A percentile compares a stretch with the other conserved stretches of the same genome.
Conservation (phyloP, 768 basidiomycete genomes). For the Suillus placidus region DNA sequence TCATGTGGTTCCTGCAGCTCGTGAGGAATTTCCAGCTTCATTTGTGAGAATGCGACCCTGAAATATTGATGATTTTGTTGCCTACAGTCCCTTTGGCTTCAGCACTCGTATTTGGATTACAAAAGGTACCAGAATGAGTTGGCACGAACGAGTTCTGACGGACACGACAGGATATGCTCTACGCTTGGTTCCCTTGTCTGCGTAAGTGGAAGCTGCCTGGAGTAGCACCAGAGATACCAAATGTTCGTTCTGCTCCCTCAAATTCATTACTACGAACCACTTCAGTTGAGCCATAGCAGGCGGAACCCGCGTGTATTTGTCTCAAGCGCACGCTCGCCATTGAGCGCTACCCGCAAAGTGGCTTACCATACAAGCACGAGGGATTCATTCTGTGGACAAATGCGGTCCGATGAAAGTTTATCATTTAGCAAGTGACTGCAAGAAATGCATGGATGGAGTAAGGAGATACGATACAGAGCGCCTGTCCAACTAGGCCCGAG, state of each 20-base stretch:
- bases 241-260: conserved; percentile 22
- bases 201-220: conserved; percentile 16
- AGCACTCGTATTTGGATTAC: conserved; percentile 51
- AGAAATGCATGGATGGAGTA: conserved; percentile 15
- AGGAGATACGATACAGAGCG: conserved; percentile 22
- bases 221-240: conserved; percentile 23
- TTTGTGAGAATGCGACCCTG: neutral
- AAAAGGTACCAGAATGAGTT: conserved; percentile 40
- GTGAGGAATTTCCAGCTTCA: conserved; percentile 35
- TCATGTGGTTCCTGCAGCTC: conserved; percentile 48
- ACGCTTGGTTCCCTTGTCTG: conserved; percentile 32
- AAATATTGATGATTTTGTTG: conserved; percentile 14
- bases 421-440: neutral
- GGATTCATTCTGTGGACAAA: neutral
- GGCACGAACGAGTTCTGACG: conserved; percentile 8
- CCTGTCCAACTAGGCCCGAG: conserved; percentile 17
- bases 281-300: neutral
- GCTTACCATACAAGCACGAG: neutral
- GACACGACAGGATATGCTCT: conserved; percentile 40
- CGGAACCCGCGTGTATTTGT: neutral
- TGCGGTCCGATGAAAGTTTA: neutral
- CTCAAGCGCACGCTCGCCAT: neutral
- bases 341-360: neutral
- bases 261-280: neutral
- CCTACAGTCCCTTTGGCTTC: conserved; percentile 51